Evolutionary conservation across 768 basidiomycete genomes (phyloP), one percentile per base, ranked within the genome.

Genomic region (Thelephora aurantiotincta): DNA sequence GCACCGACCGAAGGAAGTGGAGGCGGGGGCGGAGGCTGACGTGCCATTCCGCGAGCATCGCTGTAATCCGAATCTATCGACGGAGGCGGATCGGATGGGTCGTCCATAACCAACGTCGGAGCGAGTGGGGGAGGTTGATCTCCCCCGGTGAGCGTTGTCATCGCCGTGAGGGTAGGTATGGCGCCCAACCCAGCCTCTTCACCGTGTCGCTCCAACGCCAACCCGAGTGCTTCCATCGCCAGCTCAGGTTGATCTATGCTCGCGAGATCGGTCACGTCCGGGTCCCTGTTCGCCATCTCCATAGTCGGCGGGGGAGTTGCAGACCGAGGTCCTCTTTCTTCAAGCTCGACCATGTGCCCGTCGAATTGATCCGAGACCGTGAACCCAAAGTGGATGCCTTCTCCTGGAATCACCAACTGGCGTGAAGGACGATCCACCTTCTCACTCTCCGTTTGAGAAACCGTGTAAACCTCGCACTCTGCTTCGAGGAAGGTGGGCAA

Each of bases 71-170:
- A 87, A 61, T 91, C 84, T 55, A 91, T 91, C 5, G 83, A 85
- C 11, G 88, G 88, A 4, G 88, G 88, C 18, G 87, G 88, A 59
- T 91, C 88, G 2, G 79, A 80, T 18, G 88, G 88, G 61, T 91
- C 88, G 56, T 91, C 88, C 68, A 89, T 73, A 33, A 80, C 78
- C 14, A 81, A 82, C 0, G 86, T 85, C 4, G 87, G 87, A 0
- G 87, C 88, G 0, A 83, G 86, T 1, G 71, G 77, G 19, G 66
- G 62, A 38, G 26, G 26, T 30, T 30, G 26, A 9, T 30, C 26
- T 30, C 26, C 26, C 26, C 26, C 9, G 26, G 26, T 62, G 26
- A 30, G 26, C 64, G 23, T 65, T 65, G 46, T 68, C 64, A 2
- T 46, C 43, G 33, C 35, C 22, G 35, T 19, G 46, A 5, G 48